Evolutionary conservation across 2,329 filamentous ascomycete genomes (phyloP), one percentile per base, ranked within the genome.

Genomic region (Hymenoscyphus repandus): DNA sequence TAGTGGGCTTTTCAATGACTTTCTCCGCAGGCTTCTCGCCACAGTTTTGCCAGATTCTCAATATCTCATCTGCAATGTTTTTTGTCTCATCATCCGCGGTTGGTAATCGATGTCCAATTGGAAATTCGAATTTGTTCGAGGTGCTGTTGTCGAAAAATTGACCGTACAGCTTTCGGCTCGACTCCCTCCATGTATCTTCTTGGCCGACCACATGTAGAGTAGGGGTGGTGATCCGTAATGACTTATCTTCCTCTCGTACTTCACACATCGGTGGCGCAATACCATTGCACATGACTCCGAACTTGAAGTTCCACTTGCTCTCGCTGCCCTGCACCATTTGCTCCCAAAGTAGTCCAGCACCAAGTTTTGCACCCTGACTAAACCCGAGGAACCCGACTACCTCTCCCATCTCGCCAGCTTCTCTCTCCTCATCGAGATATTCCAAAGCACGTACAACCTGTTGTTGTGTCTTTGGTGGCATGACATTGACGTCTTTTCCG

Each of bases 331-430:
- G 41, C 12, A 56, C 31, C 71, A 90, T 84, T 67, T 89, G 81
- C 55, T 73, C 70, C 59, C 75, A 77, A 36, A 86, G 68, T 54
- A 86, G 46, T 53, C 80, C 83, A 1, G 76, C 78, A 1, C 75
- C 76, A 5, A 85, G 61, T 67, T 82, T 83, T 17, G 80, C 81
- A 39, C 83, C 83, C 64, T 86, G 83, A 46, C 80, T 85, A 65
- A 87, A 87, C 0, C 83, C 83, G 45, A 86, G 59, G 9, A 86
- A 55, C 0, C 70, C 83, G 9, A 83, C 77, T 74, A 79, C 43
- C 9, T 41, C 17, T 32, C 37, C 44, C 2, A 33, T 20, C 6
- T 17, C 32, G 13, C 44, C 47, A 11, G 43, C 11, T 40, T 49
- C 45, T 7, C 13, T 11, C 18, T 47, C 45, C 13, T 13, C 12